Evolutionary conservation across 78 protist genomes (phyloP), one percentile per base, ranked within the genome.

Genomic region (Anaeramoeba flamelloides): DNA sequence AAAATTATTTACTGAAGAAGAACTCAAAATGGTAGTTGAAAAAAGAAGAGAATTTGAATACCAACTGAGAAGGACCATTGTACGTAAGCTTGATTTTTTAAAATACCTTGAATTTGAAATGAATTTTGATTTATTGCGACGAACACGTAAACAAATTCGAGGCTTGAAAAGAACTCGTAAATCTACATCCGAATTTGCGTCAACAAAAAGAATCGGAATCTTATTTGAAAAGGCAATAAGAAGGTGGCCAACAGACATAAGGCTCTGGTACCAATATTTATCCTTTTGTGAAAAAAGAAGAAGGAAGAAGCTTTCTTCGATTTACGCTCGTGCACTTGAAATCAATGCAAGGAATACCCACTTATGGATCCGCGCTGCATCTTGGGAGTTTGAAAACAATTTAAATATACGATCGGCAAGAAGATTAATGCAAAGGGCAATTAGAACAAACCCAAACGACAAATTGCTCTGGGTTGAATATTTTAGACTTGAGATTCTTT

Each of bases 1-100:
- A 53, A 17, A 17, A 53, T 26, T 53, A 26, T 53, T 53, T 53
- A 53, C 8, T 53, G 17, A 53, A 53, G 69, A 53, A 53, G 69
- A 53, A 53, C 8, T 53, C 17, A 26, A 26, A 53, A 53, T 26
- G 17, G 17, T 53, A 26, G 8, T 53, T 53, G 17, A 53, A 26
- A 53, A 53, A 53, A 53, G 69, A 53, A 53, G 17, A 53, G 69
- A 53, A 53, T 53, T 53, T 53, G 69, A 53, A 53, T 53, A 53
- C 17, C 69, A 53, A 53, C 8, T 53, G 8, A 53, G 34, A 53
- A 53, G 69, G 17, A 53, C 8, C 8, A 53, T 26, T 53, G 34
- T 26, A 53, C 8, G 17, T 26, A 53, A 53, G 17, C 8, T 53
- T 26, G 69, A 53, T 53, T 53, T 53, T 53, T 17, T 53, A 26